Evolutionary conservation across 2,329 filamentous ascomycete genomes (phyloP), one percentile per base, ranked within the genome.

Genomic region (Fusarium camptoceras): DNA sequence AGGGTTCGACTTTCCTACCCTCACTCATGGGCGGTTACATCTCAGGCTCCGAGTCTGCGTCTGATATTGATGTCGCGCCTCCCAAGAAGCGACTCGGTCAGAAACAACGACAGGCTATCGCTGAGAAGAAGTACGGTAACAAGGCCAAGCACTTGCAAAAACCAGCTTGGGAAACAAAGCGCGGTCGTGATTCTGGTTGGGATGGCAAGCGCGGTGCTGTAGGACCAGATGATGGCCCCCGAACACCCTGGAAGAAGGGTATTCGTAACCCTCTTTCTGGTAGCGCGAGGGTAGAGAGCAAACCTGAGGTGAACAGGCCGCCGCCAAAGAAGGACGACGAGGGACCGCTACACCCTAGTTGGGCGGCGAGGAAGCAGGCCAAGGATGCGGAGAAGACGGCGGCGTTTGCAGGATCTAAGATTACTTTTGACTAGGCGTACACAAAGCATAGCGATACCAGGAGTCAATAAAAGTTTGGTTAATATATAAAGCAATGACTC

Each of bases 11-110:
- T 1, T 94, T 94, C 76, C 82, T 96, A 3, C 93, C 93, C 0
- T 89, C 90, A 2, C 86, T 96, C 18, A 93, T 93, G 86, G 91
- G 89, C 22, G 92, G 92, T 59, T 97, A 95, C 81, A 87, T 93
- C 73, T 94, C 92, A 4, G 92, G 91, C 48, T 92, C 90, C 11
- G 92, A 93, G 72, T 88, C 86, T 1, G 87, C 87, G 9, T 92
- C 90, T 0, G 90, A 92, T 68, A 82, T 92, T 24, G 92, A 94
- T 55, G 79, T 85, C 3, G 87, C 86, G 8, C 83, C 83, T 2
- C 80, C 84, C 0, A 88, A 88, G 73, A 94, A 94, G 80, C 94
- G 95, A 74, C 86, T 92, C 24, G 93, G 93, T 6, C 93, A 97
- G 80, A 87, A 89, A 44, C 92, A 91, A n/a, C 88, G 93, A 11